Percentiles rank a stretch among this genome's conserved stretches.
Conservation (phyloP, 768 basidiomycete species). For the Phylloporus sp. region DNA sequence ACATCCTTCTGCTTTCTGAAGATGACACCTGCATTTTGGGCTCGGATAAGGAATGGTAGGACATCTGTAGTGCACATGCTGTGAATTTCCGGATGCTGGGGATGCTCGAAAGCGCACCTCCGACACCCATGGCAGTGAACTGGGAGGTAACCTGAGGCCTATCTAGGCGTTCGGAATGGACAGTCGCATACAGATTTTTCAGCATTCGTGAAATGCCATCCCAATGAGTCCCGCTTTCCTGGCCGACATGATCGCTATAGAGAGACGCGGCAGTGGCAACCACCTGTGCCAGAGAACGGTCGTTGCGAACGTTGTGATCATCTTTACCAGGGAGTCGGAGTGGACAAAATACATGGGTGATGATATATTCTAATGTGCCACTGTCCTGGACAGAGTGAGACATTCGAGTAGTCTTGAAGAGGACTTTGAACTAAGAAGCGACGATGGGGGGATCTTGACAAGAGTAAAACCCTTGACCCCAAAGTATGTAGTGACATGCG, state of each 20-base stretch:
- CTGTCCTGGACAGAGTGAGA: background rate
- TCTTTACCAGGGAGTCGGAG: background rate
- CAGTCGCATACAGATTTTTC: background rate
- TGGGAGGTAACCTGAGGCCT: background rate
- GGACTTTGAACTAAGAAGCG: too few species aligned
- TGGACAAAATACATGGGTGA: conserved; percentile 38
- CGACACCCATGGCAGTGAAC: background rate
- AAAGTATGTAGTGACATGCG: too few species aligned
- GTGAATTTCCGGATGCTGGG: background rate
- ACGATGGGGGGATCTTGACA: too few species aligned
- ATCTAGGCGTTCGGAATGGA: background rate
- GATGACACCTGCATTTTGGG: conserved; percentile 38
- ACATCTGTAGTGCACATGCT: conserved; percentile 34
- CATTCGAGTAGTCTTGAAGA: background rate
- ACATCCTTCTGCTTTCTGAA: conserved; percentile 12
- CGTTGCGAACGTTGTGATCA: conserved; percentile 6
- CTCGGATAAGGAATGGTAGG: conserved; percentile 34
- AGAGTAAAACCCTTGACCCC: too few species aligned
- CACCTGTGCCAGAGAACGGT: conserved; percentile 23
- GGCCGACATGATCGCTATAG: background rate
- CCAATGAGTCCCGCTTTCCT: background rate
- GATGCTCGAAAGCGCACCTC: background rate
- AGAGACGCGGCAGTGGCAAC: conserved; percentile 1
- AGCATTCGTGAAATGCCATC: background rate
- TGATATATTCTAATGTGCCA: conserved; percentile 17